A percentile compares a stretch with the other conserved stretches of the same genome.
Evolutionary conservation across 805 yeast species (phyloP).

Genomic region (Hanseniaspora pseudoguilliermondii): DNA sequence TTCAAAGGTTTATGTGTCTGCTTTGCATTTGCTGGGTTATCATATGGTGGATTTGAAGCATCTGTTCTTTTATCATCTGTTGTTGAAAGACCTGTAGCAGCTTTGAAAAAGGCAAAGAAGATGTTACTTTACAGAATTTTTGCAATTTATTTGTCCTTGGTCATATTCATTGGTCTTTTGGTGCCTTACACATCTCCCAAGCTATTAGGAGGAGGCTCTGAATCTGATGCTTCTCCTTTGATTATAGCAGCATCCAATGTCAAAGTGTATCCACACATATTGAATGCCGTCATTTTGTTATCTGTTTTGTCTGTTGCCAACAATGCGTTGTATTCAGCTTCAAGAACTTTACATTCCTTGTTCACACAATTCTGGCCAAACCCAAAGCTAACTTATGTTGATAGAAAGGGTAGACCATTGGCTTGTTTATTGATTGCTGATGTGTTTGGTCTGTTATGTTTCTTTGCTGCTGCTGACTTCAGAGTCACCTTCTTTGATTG

Average conservation of each 20-base stretch:
- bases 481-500: slow-evolving; percentile 50
- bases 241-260: slow-evolving; percentile 41
- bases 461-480: slow-evolving; percentile 48
- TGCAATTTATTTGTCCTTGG: slow-evolving; percentile 40
- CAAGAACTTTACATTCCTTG: slow-evolving; percentile 55
- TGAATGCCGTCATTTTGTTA: slow-evolving; percentile 60
- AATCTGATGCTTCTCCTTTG: slow-evolving; percentile 38
- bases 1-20: slow-evolving; percentile 44
- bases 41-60: slow-evolving; percentile 51
- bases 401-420: slow-evolving; percentile 48
- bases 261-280: slow-evolving; percentile 53
- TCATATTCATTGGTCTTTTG: slow-evolving; percentile 44
- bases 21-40: slow-evolving; percentile 44
- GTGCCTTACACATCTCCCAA: slow-evolving; percentile 39
- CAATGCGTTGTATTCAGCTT: slow-evolving; percentile 60
- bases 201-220: slow-evolving; percentile 27
- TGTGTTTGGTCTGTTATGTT: slow-evolving; percentile 43
- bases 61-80: slow-evolving; percentile 40
- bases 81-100: slow-evolving; percentile 35
- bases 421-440: slow-evolving; percentile 42
- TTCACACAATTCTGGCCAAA: slow-evolving; percentile 38
- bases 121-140: slow-evolving; percentile 44
- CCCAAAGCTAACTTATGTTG: slow-evolving; percentile 37
- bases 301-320: slow-evolving; percentile 69
- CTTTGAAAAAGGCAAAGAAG: slow-evolving; percentile 41